These are phyloP conservation scores for Rauvolfia tetraphylla DNA, from an alignment of 257 asterid genomes.

Conservation along the genomic window DNA sequence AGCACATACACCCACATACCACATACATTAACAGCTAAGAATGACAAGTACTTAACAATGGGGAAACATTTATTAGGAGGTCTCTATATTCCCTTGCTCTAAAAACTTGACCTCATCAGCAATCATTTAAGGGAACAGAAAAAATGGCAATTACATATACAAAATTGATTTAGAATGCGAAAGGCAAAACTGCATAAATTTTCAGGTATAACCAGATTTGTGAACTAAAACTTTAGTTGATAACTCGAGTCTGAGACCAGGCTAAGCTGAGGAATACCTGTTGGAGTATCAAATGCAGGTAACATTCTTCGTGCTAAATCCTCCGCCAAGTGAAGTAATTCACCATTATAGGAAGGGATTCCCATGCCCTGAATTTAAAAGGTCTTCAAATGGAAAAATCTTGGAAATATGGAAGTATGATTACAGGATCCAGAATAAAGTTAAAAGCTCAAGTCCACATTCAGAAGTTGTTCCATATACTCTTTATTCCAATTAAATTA, in stretches of 20 bases:
- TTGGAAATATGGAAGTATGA: neutral
- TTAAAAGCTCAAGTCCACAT: neutral
- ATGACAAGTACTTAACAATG: neutral
- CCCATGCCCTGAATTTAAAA: slow-evolving; percentile 79
- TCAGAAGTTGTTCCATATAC: neutral
- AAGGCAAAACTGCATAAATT: neutral
- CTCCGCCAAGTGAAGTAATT: slow-evolving; percentile 85
- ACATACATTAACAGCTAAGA: neutral
- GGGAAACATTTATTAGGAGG: neutral
- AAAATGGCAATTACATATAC: neutral
- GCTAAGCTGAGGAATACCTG: slow-evolving; percentile 49
- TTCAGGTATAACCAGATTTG: neutral
- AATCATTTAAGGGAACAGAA: neutral
- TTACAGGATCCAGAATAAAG: neutral
- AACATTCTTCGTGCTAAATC: slow-evolving; percentile 89
- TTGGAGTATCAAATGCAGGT: slow-evolving; percentile 99
- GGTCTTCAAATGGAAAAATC: slow-evolving; percentile 9
- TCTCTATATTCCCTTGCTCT: neutral
- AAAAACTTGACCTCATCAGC: neutral
- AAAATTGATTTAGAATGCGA: neutral
- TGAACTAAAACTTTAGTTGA: neutral
- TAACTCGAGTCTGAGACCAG: slow-evolving; percentile 3
- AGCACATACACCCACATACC: neutral
- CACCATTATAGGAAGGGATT: slow-evolving; percentile 78
- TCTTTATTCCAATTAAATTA: neutral